Base-by-base conservation (phyloP, 768 basidiomycete genomes). In the Myochromella boudieri region DNA sequence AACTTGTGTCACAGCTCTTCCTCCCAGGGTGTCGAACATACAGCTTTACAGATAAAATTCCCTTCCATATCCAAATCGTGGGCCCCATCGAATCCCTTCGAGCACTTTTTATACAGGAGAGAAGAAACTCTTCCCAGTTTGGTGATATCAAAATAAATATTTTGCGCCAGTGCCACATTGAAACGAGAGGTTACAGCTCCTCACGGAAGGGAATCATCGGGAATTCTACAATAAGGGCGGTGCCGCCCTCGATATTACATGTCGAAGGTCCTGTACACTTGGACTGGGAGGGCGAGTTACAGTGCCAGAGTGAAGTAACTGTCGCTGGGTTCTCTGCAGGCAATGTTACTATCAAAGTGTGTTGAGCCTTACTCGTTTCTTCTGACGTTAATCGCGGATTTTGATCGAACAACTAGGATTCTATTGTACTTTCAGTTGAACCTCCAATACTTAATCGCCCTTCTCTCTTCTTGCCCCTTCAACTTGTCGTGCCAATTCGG, bases 21-120 rank as follows among this genome's bases (percentile, higher is more conserved):
- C 66, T 85, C 14, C 85, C 85, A 9, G 69, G 71, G 6, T 73
- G 71, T 10, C 76, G 75, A 37, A 71, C 76, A 14, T 87, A 75
- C 61, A 74, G 76, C 6, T 32, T 83, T 22, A 57, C 67, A 8
- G 81, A 85, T 51, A 68, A 66, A 14, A 82, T 87, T 7, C 82
- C 83, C 6, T 81, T 86, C 60, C 81, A 85, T 54, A 57, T 87
- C 12, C 85, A 86, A 52, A 67, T 87, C 27, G 69, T 70, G 21
- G 82, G 75, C 8, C 66, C 68, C 15, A 51, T 70, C 1, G 56
- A 66, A 15, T 75, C 78, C 1, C 67, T 85, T 6, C 65, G 62
- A 17, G 70, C 74, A 12, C 73, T 84, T 53, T 58, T 82, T 48
- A 57, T 63, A 40, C 27, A 31, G 4, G 27, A 29, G 28, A 17